Conservation (phyloP, 1,284 basidiomycete species). For the Polyporus tsugae region DNA sequence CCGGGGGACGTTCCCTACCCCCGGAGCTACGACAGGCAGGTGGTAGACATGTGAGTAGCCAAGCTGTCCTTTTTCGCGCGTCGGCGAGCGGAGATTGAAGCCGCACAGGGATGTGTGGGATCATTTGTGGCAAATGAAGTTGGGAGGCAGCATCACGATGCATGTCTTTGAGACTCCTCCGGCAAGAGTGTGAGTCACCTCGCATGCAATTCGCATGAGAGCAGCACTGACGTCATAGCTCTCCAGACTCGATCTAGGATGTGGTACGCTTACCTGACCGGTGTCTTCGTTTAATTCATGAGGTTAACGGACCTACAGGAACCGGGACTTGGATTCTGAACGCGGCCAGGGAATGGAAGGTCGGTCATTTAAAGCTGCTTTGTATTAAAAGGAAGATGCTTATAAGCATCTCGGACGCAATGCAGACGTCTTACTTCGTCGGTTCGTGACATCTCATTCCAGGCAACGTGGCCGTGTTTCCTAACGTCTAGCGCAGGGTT, state of each 20-base stretch:
- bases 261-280: conserved; percentile 54
- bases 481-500: conserved; percentile 53
- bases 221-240: conserved; percentile 20
- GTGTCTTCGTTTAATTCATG: background rate
- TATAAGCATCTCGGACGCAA: background rate
- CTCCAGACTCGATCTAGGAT: conserved; percentile 69
- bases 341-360: conserved; percentile 68
- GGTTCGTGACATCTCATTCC: conserved; percentile 48
- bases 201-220: conserved; percentile 16
- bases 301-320: conserved; percentile 45
- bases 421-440: conserved; percentile 62
- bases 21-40: conserved; percentile 64
- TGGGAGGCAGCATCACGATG: conserved; percentile 65
- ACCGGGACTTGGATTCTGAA: conserved; percentile 74
- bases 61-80: background rate
- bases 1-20: conserved; percentile 68
- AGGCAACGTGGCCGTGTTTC: background rate
- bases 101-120: conserved; percentile 72
- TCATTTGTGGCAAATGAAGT: conserved; percentile 58
- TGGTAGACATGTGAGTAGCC: conserved; percentile 69
- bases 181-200: conserved; percentile 61
- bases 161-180: conserved; percentile 67
- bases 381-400: background rate
- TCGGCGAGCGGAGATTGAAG: conserved; percentile 20
- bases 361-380: conserved; percentile 40